Percentiles rank a stretch among this genome's conserved stretches.
Evolutionary conservation across 768 basidiomycete species (phyloP).

Genomic region (Coprinellus micaceus): DNA sequence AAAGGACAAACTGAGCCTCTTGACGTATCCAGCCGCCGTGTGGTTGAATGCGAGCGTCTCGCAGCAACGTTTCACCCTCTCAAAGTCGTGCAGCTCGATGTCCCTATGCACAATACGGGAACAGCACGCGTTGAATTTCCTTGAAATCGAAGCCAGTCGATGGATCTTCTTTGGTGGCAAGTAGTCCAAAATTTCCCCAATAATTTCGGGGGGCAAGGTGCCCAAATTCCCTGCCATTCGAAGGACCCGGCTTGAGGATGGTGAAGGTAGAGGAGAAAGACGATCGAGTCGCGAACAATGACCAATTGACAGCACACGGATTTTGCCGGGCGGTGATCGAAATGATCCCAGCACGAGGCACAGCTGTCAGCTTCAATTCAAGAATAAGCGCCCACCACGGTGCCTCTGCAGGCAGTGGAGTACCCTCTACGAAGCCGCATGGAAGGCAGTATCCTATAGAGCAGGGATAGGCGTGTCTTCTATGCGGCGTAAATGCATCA

Average conservation of each 20-base stretch:
- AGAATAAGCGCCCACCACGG: no score
- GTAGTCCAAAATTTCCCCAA: neutral
- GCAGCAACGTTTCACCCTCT: neutral
- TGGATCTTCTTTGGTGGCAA: neutral
- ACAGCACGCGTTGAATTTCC: neutral
- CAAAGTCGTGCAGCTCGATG: neutral
- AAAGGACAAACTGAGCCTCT: neutral
- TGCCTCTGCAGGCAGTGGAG: no score
- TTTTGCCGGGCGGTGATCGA: no score
- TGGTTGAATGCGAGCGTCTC: conserved; percentile 1
- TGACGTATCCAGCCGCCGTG: neutral
- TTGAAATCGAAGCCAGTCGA: neutral
- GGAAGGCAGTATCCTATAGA: no score
- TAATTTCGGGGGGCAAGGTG: neutral
- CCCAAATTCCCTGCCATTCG: neutral
- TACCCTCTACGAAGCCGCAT: no score
- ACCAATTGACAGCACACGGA: no score
- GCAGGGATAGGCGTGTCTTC: no score
- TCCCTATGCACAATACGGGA: neutral
- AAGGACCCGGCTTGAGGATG: neutral
- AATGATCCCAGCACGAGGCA: no score
- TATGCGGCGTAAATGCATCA: no score
- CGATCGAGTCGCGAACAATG: no score
- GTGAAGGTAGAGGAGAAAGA: neutral
- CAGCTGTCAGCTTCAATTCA: no score